Conservation (phyloP, 371 early-diverging fungal genomes). For the Syncephalastrum monosporum region DNA sequence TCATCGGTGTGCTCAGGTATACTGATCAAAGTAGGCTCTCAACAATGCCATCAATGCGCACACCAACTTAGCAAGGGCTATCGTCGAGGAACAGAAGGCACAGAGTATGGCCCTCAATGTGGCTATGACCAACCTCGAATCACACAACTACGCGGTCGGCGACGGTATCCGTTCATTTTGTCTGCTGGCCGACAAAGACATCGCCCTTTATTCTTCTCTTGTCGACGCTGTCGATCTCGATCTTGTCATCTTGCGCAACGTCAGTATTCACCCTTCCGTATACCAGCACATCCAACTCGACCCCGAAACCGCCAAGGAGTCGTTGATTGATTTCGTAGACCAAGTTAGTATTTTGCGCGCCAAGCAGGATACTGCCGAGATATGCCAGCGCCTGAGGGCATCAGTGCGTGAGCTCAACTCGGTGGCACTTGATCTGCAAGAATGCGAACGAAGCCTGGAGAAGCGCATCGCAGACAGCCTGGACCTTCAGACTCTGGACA, state of each 20-base stretch:
- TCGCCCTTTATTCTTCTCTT: slow-evolving; percentile 17
- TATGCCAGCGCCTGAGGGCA: slow-evolving; percentile 18
- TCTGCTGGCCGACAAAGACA: slow-evolving; percentile 23
- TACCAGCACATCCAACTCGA: not conserved
- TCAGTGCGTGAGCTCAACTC: slow-evolving; percentile 22
- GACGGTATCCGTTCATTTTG: slow-evolving; percentile 17
- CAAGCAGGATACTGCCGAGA: slow-evolving; percentile 13
- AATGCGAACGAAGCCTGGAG: slow-evolving; percentile 23
- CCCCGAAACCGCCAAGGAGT: not conserved
- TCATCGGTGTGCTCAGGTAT: not conserved
- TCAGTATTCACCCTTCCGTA: slow-evolving; percentile 30
- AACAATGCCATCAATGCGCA: slow-evolving; percentile 38
- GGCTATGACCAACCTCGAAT: slow-evolving; percentile 57
- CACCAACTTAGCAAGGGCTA: slow-evolving; percentile 38
- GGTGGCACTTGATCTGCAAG: slow-evolving; percentile 14
- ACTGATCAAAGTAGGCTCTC: slow-evolving; percentile 15
- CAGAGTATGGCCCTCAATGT: slow-evolving; percentile 62
- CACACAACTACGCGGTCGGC: slow-evolving; percentile 35
- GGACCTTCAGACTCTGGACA: slow-evolving; percentile 31
- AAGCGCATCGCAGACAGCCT: slow-evolving; percentile 25
- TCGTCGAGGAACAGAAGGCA: slow-evolving; percentile 50
- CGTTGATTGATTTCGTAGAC: slow-evolving; percentile 33
- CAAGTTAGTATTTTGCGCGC: slow-evolving; percentile 10
- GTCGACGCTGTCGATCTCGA: slow-evolving; percentile 24
- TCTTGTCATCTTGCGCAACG: slow-evolving; percentile 21